Evolutionary conservation across 768 basidiomycete genomes (phyloP).

Genomic region (Trametes cinnabarina): DNA sequence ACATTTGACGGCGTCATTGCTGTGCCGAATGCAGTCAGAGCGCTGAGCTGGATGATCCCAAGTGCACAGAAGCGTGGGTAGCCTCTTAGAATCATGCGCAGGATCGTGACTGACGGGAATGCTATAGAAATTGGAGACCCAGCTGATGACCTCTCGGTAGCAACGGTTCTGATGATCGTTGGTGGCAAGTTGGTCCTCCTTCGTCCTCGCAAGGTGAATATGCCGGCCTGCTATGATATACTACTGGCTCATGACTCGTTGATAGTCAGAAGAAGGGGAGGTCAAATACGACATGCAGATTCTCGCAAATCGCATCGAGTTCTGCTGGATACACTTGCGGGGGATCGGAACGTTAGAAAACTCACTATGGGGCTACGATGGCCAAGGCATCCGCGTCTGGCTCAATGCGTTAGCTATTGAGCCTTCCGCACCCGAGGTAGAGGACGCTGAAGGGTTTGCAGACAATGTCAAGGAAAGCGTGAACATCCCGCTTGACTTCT

Average conservation of each 20-base stretch:
- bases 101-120: background rate
- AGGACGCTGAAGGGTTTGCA: background rate
- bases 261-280: constrained; percentile 77
- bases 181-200: constrained; percentile 88
- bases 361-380: constrained; percentile 97
- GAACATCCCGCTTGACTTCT: constrained; percentile 89
- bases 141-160: constrained; percentile 85
- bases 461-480: constrained; percentile 83
- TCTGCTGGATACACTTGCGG: constrained; percentile 97
- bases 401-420: constrained; percentile 93
- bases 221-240: background rate
- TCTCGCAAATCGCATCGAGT: constrained; percentile 94
- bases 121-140: constrained; percentile 89
- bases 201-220: constrained; percentile 74
- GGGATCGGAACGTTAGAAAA: constrained; percentile 94
- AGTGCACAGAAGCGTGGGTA: constrained; percentile 84
- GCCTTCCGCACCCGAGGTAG: constrained; percentile 38
- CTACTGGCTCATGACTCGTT: background rate
- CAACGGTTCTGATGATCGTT: constrained; percentile 94
- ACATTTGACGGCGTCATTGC: constrained; percentile 89
- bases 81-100: too few species aligned
- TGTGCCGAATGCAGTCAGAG: constrained; percentile 78
- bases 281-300: constrained; percentile 98
- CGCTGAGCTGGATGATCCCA: constrained; percentile 97
- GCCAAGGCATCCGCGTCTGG: constrained; percentile 87